phyloP scores from a whole-genome alignment of 345 rosid genomes.

The Rhodamnia argentea region DNA sequence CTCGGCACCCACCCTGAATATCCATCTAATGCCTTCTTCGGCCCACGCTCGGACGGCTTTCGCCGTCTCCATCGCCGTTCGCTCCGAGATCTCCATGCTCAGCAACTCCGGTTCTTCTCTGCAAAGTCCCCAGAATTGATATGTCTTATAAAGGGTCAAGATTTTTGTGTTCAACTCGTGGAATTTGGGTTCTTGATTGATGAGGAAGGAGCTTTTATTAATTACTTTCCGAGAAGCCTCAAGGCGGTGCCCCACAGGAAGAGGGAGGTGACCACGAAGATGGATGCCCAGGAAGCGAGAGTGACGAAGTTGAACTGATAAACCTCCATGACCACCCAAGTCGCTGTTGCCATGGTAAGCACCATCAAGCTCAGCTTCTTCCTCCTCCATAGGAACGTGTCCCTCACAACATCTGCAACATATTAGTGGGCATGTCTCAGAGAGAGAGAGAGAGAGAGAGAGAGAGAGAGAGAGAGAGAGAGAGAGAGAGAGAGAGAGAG shows the following conservation, averaged over 20 bases:
- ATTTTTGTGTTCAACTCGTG: neutral
- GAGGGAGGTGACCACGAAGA: neutral
- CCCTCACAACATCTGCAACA: neutral
- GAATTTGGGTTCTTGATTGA: neutral
- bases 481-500: too few relatives aligned
- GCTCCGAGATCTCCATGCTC: neutral
- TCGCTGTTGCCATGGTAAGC: neutral
- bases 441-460: neutral
- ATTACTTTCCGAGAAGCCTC: slow-evolving; percentile 2
- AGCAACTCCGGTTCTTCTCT: neutral
- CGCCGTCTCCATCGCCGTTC: neutral
- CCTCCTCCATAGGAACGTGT: slow-evolving; percentile 2
- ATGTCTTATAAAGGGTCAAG: neutral
- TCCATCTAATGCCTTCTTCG: neutral
- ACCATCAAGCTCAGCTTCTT: neutral
- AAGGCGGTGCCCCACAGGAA: slow-evolving; percentile 3
- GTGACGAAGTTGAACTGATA: neutral
- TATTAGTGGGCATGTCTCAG: neutral
- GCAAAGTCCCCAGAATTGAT: neutral
- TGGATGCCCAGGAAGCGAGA: neutral
- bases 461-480: neutral
- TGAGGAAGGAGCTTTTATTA: neutral
- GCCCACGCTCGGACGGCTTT: neutral
- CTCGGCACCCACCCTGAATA: neutral
- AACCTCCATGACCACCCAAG: neutral